Base-by-base conservation (phyloP, 1,284 basidiomycete genomes). In the Trichosporon coremiiforme region DNA sequence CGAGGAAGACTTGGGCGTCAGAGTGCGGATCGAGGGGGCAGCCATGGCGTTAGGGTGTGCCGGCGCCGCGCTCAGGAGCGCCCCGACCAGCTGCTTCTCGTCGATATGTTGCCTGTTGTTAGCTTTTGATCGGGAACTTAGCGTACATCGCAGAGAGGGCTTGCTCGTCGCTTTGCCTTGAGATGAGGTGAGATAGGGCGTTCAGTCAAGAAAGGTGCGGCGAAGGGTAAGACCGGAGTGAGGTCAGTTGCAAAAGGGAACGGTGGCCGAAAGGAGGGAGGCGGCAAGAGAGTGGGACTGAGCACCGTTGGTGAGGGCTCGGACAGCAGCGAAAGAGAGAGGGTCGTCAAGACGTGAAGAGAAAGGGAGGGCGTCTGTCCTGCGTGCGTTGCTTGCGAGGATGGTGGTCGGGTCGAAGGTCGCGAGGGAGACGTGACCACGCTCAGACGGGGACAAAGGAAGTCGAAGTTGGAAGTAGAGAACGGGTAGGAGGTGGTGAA, bases 61-160 rank as follows among this genome's bases (percentile, higher is more conserved):
- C 36, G 63, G 63, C 36, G 63, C n/a, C 2, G 25, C 36, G 36
- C 12, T 45, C 57, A 62, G 63, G 10, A 64, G n/a, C 22, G 63
- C 36, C 2, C 36, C 35, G 36, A 64, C 36, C 36, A 64, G 22
- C 36, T 64, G 57, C 57, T 62, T 62, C 57, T 62, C 57, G 31
- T 62, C 57, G 57, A 62, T 62, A 33, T 62, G 57, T 33, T 62
- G 57, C 57, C 57, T 62, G 57, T 20, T 10, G 57, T 45, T 8
- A 64, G 63, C 63, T 64, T 25, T 25, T 25, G 25, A 10, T 17
- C 2, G 63, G 20, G 9, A 13, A 22, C 6, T 35, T 35, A 2
- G 33, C 33, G 9, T 12, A 64, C 36, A 38, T 64, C 63, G 17
- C 12, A 15, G 22, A 38, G 53, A 55, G 15, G 29, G 29, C 31